Evolutionary conservation across 768 basidiomycete species (phyloP).

Genomic region (Leccinum boreale): DNA sequence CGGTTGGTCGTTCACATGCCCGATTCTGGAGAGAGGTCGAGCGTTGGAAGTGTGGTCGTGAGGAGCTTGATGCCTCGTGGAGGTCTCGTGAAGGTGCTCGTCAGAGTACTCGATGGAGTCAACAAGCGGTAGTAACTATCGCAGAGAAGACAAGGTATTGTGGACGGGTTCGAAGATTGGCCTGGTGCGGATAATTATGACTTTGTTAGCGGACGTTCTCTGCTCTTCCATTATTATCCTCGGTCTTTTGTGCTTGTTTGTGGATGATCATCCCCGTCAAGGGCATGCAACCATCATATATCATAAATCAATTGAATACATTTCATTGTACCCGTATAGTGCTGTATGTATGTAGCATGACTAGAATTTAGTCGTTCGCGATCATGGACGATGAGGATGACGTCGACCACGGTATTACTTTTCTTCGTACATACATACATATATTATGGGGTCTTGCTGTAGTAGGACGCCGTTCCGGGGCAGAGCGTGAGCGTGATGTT

Average conservation of each 20-base stretch:
- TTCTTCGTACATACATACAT: background rate
- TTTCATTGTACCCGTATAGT: background rate
- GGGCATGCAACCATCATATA: background rate
- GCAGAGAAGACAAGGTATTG: background rate
- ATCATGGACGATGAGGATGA: background rate
- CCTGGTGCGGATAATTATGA: background rate
- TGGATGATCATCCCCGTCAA: background rate
- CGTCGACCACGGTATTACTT: background rate
- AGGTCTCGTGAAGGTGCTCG: slow-evolving; percentile 20
- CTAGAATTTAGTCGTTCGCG: background rate
- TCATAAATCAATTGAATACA: background rate
- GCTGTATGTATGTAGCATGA: background rate
- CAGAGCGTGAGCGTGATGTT: slow-evolving; percentile 22
- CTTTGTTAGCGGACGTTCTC: background rate
- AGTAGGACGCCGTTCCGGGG: slow-evolving; percentile 14
- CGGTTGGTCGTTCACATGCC: slow-evolving; percentile 61
- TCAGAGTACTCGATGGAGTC: slow-evolving; percentile 15
- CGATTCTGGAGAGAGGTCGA: background rate
- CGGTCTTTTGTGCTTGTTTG: background rate
- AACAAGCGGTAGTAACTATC: background rate
- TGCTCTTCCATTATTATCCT: background rate
- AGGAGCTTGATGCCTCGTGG: slow-evolving; percentile 23
- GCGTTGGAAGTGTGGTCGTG: slow-evolving; percentile 2
- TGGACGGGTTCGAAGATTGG: background rate
- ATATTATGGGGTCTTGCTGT: background rate